Evolutionary conservation across 108 stramenopile genomes (phyloP).

Genomic region (Bacterosira constricta): DNA sequence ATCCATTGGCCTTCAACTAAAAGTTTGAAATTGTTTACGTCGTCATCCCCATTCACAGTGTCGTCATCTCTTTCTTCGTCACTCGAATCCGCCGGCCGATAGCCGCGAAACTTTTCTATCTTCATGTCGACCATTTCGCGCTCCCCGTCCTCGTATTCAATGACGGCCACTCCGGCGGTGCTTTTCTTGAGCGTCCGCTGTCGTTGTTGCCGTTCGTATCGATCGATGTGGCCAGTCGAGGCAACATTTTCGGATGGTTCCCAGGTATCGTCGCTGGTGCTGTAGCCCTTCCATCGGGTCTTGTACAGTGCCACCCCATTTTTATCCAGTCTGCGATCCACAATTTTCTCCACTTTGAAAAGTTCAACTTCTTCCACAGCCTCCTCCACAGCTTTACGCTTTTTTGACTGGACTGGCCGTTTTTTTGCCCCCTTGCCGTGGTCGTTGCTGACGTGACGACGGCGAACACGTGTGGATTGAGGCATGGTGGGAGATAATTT

Average conservation of each 20-base stretch:
- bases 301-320: constrained; percentile 9
- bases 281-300: constrained; percentile 39
- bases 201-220: constrained; percentile 26
- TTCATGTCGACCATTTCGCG: constrained; percentile 31
- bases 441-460: not conserved
- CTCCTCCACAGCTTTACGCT: not conserved
- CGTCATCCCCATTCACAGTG: not conserved
- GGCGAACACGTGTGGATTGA: not conserved
- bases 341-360: constrained; percentile 34
- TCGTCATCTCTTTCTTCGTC: constrained; percentile 6
- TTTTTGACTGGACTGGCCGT: not conserved
- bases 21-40: constrained; percentile 21
- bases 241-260: constrained; percentile 35
- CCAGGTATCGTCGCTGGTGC: constrained; percentile 36
- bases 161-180: constrained; percentile 33
- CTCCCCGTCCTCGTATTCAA: constrained; percentile 47
- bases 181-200: constrained; percentile 7
- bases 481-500: too few species aligned
- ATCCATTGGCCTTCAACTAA: constrained; percentile 20
- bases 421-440: not conserved
- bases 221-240: constrained; percentile 29
- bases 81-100: not conserved
- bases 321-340: constrained; percentile 8
- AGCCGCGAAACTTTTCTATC: constrained; percentile 35
- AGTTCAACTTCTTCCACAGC: constrained; percentile 11